A percentile compares a stretch with the other conserved stretches of the same genome.
These are phyloP conservation scores for Hypoxylon sp. DNA, from an alignment of 2,329 filamentous ascomycete genomes.

Conservation along the genomic window DNA sequence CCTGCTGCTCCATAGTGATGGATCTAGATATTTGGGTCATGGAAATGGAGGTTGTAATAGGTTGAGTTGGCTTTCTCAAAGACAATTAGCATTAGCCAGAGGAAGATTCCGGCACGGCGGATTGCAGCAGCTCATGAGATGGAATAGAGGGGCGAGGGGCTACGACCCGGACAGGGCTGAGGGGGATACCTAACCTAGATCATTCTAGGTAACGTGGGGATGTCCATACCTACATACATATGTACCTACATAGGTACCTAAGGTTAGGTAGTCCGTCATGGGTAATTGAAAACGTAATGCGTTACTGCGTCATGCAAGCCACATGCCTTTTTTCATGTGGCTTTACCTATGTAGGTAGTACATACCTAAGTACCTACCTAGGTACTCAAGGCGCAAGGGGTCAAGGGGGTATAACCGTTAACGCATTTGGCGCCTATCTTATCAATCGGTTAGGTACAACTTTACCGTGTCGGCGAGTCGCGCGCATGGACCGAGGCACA, in stretches of 20 bases:
- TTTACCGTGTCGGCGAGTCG: slow-evolving; percentile 25
- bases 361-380: slow-evolving; percentile 20
- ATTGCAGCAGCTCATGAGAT: slow-evolving; percentile 17
- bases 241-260: too few species aligned
- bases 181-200: too few species aligned
- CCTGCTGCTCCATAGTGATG: slow-evolving; percentile 61
- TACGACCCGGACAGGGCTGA: slow-evolving; percentile 15
- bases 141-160: slow-evolving; percentile 14
- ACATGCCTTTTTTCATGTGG: slow-evolving; percentile 28
- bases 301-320: slow-evolving; percentile 45
- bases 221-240: too few species aligned
- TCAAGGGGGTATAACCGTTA: neutral
- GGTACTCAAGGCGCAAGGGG: slow-evolving; percentile 21
- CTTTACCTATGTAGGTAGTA: neutral
- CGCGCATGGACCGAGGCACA: slow-evolving; percentile 50
- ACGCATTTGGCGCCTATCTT: slow-evolving; percentile 30
- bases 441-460: slow-evolving; percentile 29
- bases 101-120: neutral
- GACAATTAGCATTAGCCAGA: slow-evolving; percentile 3
- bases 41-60: neutral
- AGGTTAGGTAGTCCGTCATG: too few species aligned
- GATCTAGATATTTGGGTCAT: slow-evolving; percentile 22
- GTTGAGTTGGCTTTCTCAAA: slow-evolving; percentile 28
- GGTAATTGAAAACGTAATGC: slow-evolving; percentile 13
- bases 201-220: slow-evolving; percentile 34